Percentiles rank a stretch among this genome's conserved stretches.
These are phyloP conservation scores for Zygoascus flipseniorum DNA, from an alignment of 805 yeast genomes.

Conservation along the genomic window DNA sequence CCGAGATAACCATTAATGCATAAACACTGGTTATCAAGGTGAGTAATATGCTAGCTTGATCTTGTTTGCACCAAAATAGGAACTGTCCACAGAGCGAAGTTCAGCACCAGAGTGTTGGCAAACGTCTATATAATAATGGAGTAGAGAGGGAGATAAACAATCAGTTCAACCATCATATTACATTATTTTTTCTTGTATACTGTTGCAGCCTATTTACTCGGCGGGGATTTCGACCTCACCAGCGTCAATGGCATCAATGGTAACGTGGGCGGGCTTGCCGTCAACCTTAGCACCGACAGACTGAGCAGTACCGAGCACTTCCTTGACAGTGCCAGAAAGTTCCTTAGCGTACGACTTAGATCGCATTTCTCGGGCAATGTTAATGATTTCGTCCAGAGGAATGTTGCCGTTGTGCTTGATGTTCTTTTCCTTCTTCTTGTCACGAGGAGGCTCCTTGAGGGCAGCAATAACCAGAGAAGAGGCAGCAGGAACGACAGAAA, in stretches of 20 bases:
- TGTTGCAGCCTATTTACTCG: slow-evolving; percentile 10
- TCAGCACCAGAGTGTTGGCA: slow-evolving; percentile 92
- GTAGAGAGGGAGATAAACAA: neutral
- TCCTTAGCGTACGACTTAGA: slow-evolving; percentile 97
- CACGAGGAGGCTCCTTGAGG: slow-evolving; percentile 99
- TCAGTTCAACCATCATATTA: slow-evolving; percentile 5
- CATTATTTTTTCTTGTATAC: slow-evolving; percentile 1
- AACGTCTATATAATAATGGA: slow-evolving; percentile 33
- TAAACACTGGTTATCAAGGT: slow-evolving; percentile 40
- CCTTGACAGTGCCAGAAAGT: slow-evolving; percentile 95
- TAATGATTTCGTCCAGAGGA: slow-evolving; percentile 91
- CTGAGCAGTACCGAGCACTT: slow-evolving; percentile 99
- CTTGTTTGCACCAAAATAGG: slow-evolving; percentile 93
- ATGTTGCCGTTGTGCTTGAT: slow-evolving; percentile 99
- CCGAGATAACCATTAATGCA: slow-evolving; percentile 42
- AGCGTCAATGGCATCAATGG: slow-evolving; percentile 95
- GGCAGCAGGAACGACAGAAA: slow-evolving; percentile 99
- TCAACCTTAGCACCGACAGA: slow-evolving; percentile 99
- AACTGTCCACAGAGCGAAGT: slow-evolving; percentile 52
- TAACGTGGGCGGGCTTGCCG: slow-evolving; percentile 98
- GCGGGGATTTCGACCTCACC: slow-evolving; percentile 76
- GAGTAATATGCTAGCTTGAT: slow-evolving; percentile 60
- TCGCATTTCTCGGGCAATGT: slow-evolving; percentile 95
- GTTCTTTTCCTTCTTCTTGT: slow-evolving; percentile 99
- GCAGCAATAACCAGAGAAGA: slow-evolving; percentile 98